A percentile compares a stretch with the other conserved stretches of the same genome.
phyloP scores from a whole-genome alignment of 257 asterid genomes.

The Nicotiana attenuata region DNA sequence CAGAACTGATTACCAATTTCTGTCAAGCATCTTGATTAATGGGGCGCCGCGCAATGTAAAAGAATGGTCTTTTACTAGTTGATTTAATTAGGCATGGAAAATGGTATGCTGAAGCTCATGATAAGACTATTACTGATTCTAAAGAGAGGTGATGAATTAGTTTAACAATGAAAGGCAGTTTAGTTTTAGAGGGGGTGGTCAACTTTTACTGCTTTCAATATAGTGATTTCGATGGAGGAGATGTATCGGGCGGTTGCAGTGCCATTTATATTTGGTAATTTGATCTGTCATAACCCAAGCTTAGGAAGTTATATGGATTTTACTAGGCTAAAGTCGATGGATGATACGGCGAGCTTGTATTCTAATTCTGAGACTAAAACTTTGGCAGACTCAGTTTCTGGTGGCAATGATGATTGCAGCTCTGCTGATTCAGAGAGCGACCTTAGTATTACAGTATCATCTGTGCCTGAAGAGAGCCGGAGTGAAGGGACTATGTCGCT shows the following conservation, averaged over 20 bases:
- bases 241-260: constrained; percentile 39
- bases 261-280: constrained; percentile 57
- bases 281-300: constrained; percentile 27
- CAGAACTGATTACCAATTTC: constrained; percentile 44
- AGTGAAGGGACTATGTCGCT: constrained; percentile 21
- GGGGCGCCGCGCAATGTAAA: constrained; percentile 18
- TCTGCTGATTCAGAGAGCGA: constrained; percentile 22
- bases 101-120: constrained; percentile 21
- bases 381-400: constrained; percentile 31
- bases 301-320: constrained; percentile 37
- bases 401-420: constrained; percentile 21
- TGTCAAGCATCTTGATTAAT: constrained; percentile 16
- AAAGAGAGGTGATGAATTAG: constrained; percentile 36
- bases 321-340: constrained; percentile 35
- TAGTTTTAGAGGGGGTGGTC: constrained; percentile 35
- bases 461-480: constrained; percentile 22
- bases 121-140: constrained; percentile 20
- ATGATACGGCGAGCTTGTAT: constrained; percentile 27
- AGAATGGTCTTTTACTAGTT: constrained; percentile 16
- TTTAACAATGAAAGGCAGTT: constrained; percentile 52
- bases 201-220: constrained; percentile 28
- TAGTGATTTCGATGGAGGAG: constrained; percentile 48
- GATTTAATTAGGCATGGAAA: constrained; percentile 32
- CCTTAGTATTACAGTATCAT: constrained; percentile 22
- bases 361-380: constrained; percentile 29